Base-by-base conservation (phyloP, 176 grass and related monocot species). In the Tuctoria greenei region DNA sequence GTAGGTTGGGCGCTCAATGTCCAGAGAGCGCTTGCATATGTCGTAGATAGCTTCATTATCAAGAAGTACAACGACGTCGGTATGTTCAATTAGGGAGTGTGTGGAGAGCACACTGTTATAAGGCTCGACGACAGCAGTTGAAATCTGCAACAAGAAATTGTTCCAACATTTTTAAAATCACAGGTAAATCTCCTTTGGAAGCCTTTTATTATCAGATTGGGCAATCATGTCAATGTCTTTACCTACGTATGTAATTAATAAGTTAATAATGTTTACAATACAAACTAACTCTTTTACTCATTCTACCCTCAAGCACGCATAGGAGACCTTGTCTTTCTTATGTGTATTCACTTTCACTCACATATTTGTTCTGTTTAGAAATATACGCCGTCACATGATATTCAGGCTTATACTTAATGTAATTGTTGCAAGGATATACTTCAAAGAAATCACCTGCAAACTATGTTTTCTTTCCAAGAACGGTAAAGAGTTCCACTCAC, bases 1-100 rank as follows among this genome's bases (percentile, higher is more conserved):
- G 73, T 93, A 93, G 12, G 88, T 79, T 7, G 88, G 91, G 49
- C 91, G 88, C 85, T 93, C 91, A 69, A 93, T 87, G 64, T 77
- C 82, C 27, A 93, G 82, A 14, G 88, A 90, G 42, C 81, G 82
- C 57, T 89, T 89, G 74, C 84, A 90, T 75, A 93, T 93, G 74
- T 93, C 91, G 39, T 93, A 93, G 69, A 93, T 93, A n/a, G 88
- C 91, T 76, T 93, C 91, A 16, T 93, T 93, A 37, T 93, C 91
- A 63, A 93, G 78, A 59, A 90, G 88, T 2, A 93, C 84, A 0
- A 84, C 84, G 0, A 93, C 84, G 66, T 90, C 91, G 0, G 77
- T 87, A 68, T 93, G 91, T 72, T 93, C 91, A 36, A 93, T 93
- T 66, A 93, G 77, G 0, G 91, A 93, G 35, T 93, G 91, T 23